Conservation (phyloP, 129 eudicot species). For the Artemisia tridentata region DNA sequence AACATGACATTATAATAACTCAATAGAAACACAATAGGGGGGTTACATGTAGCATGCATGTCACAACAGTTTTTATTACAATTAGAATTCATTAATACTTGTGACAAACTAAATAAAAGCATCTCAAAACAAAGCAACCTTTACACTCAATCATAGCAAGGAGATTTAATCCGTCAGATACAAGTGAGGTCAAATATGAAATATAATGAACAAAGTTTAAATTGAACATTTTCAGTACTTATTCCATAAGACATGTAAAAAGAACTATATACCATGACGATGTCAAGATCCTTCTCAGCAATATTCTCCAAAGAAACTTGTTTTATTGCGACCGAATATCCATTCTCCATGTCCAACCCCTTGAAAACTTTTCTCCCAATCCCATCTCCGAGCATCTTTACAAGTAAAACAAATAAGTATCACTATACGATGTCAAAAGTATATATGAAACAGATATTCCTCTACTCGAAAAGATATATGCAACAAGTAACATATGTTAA, state of each 20-base stretch:
- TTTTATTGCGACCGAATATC: slow-evolving; percentile 93
- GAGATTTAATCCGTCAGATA: no score
- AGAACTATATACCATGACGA: slow-evolving; percentile 67
- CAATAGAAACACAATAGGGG: neutral
- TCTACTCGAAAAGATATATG: no score
- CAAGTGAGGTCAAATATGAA: neutral
- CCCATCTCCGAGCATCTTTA: slow-evolving; percentile 95
- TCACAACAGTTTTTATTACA: slow-evolving; percentile 6
- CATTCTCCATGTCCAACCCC: slow-evolving; percentile 97
- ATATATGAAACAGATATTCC: no score
- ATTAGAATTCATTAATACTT: neutral
- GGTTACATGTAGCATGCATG: slow-evolving; percentile 11
- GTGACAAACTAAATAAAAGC: no score
- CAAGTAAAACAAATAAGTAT: slow-evolving; percentile 3
- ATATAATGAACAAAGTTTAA: neutral
- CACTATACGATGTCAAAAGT: no score
- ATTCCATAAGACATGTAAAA: neutral
- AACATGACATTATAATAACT: slow-evolving; percentile 1
- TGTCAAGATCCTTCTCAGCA: slow-evolving; percentile 84
- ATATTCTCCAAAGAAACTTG: slow-evolving; percentile 93
- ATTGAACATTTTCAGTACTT: no score
- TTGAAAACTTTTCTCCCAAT: slow-evolving; percentile 97
- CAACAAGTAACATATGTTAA: no score
- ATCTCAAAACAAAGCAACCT: no score
- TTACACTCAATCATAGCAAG: no score